These are phyloP conservation scores for Inga laurina DNA, from an alignment of 306 rosid species.

Conservation along the genomic window DNA sequence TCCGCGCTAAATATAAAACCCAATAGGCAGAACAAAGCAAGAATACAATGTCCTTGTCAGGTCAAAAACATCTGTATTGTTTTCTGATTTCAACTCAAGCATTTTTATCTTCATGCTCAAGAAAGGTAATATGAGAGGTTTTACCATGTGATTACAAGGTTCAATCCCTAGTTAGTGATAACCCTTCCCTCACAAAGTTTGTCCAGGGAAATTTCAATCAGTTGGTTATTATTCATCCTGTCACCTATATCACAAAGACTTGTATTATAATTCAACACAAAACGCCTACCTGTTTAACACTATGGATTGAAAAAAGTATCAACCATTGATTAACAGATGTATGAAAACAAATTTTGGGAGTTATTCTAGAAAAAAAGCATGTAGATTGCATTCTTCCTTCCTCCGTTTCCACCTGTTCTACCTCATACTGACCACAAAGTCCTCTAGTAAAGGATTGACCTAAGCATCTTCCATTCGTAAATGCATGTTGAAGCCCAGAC, in stretches of 20 bases:
- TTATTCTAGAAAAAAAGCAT: background rate
- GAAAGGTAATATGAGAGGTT: constrained; percentile 6
- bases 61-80: background rate
- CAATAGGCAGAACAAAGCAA: background rate
- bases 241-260: background rate
- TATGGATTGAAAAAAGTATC: background rate
- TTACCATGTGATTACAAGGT: constrained; percentile 4
- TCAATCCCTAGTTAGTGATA: constrained; percentile 15
- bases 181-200: constrained; percentile 1
- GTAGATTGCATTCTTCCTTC: background rate
- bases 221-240: background rate
- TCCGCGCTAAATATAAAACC: background rate
- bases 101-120: constrained; percentile 21
- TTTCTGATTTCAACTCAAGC: constrained; percentile 20
- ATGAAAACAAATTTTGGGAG: background rate
- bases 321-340: background rate
- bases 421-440: background rate
- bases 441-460: background rate
- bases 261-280: background rate
- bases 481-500: background rate
- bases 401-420: background rate
- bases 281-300: background rate
- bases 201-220: background rate
- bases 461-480: background rate
- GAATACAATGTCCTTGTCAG: background rate